Conservation (phyloP, 345 rosid species). For the Eucalyptus pauciflora region DNA sequence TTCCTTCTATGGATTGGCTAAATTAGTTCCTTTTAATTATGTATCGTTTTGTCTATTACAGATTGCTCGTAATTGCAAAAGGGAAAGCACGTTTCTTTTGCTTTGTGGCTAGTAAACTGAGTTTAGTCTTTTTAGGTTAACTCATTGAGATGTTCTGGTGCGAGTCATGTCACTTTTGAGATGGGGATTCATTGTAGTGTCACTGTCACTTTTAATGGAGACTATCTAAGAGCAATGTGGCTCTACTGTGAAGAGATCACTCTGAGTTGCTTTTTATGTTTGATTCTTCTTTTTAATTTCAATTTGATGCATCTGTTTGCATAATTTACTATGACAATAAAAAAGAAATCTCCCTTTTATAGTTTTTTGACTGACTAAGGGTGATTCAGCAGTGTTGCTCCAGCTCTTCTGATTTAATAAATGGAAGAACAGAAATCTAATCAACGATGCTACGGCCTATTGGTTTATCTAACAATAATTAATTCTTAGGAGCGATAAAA, state of each 20-base stretch:
- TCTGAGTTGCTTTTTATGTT: not conserved
- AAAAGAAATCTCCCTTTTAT: not conserved
- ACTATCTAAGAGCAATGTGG: not conserved
- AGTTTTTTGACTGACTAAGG: not conserved
- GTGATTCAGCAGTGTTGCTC: not conserved
- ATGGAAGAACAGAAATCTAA: not conserved
- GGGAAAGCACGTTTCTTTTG: not conserved
- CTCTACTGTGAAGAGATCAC: not conserved
- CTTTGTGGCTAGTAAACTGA: not conserved
- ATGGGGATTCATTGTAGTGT: not conserved
- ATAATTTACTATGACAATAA: not conserved
- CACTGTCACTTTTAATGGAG: not conserved
- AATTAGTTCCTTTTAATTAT: not conserved
- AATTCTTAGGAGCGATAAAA: not conserved
- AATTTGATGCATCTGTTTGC: not conserved
- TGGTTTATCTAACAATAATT: not conserved
- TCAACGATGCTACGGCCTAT: not conserved
- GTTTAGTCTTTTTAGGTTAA: not conserved
- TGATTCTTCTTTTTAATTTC: not conserved
- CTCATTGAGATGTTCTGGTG: not conserved
- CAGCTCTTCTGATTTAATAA: not conserved
- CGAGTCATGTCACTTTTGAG: not conserved
- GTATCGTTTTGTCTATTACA: not conserved
- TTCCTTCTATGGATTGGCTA: not conserved
- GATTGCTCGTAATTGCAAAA: not conserved